Percentiles rank a stretch among this genome's conserved stretches.
Conservation (phyloP, 2,329 filamentous ascomycete species). For the Ophiostoma sp. region DNA sequence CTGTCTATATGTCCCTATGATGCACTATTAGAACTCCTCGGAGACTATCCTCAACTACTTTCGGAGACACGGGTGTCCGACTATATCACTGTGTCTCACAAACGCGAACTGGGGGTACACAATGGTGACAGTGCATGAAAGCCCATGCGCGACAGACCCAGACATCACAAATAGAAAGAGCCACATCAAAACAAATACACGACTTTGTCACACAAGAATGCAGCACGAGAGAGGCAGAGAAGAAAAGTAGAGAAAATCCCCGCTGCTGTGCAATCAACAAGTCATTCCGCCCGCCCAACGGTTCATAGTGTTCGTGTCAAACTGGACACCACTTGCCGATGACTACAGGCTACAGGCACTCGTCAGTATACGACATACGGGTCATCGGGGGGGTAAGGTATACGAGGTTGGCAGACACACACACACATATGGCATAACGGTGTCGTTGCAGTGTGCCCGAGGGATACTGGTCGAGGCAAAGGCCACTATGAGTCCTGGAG, state of each 20-base stretch:
- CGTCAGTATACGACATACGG: background rate
- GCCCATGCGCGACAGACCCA: conserved; percentile 2
- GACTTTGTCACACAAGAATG: background rate
- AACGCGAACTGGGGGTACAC: conserved; percentile 3
- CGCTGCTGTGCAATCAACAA: conserved; percentile 1
- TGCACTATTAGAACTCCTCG: background rate
- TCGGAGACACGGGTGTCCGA: conserved; percentile 1
- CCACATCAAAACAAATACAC: background rate
- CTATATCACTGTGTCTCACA: background rate
- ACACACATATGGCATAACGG: background rate
- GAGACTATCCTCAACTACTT: background rate
- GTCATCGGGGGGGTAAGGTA: background rate
- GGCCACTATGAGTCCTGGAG: background rate
- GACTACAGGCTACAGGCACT: background rate
- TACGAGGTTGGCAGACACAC: background rate
- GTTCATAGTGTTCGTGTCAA: conserved; percentile 6
- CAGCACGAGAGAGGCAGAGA: background rate
- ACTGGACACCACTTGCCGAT: background rate
- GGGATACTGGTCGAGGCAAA: background rate
- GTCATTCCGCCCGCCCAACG: background rate
- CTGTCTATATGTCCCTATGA: background rate
- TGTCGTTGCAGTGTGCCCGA: background rate
- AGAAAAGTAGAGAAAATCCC: conserved; percentile 9
- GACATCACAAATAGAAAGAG: background rate
- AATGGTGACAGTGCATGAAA: conserved; percentile 5